Base-by-base conservation (phyloP, 1,139 yeast genomes). In the Candida sp. region DNA sequence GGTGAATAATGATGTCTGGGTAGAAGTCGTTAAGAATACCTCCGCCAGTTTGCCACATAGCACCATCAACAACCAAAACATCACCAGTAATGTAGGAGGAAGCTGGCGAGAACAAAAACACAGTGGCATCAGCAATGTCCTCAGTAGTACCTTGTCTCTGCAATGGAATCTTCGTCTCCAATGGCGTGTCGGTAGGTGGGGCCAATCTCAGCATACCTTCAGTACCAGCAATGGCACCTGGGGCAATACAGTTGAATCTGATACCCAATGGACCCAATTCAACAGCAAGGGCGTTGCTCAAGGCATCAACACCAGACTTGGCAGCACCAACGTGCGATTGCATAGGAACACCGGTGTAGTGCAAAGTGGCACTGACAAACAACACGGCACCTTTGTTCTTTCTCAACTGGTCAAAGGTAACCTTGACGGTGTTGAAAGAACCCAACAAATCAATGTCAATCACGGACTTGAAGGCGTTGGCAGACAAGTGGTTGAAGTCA, bases 281-380 rank as follows among this genome's bases (percentile, higher is more conserved):
- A 11, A 91, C 93, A 0, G 98, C 96, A 57, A 93, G 72, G 2
- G 93, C 88, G 58, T 88, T 86, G 23, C 93, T 85, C 47, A 93
- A 74, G 0, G 98, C 96, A 66, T 93, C 98, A 40, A 93, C 82
- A 33, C 97, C 98, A 0, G 98, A 97, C 71, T 93, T 93, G 6
- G 98, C 98, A 0, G 98, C 97, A 3, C 94, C 88, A 2, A 91
- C 97, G 61, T 93, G 98, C 2, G 84, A 62, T 70, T 93, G 98
- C 72, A 88, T 84, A 7, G 97, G 97, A 5, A 89, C 83, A n/a
- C 98, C 98, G 61, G 86, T 82, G 69, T 90, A 90, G 67, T 93
- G 98, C 51, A 93, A 78, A 0, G 98, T 92, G 1, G 98, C 96
- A 51, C 93, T 83, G n/a, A 93, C 89, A 60, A 93, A 91, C n/a